Evolutionary conservation across 306 rosid genomes (phyloP), one percentile per base, ranked within the genome.

Genomic region (Aeschynomene evenia): DNA sequence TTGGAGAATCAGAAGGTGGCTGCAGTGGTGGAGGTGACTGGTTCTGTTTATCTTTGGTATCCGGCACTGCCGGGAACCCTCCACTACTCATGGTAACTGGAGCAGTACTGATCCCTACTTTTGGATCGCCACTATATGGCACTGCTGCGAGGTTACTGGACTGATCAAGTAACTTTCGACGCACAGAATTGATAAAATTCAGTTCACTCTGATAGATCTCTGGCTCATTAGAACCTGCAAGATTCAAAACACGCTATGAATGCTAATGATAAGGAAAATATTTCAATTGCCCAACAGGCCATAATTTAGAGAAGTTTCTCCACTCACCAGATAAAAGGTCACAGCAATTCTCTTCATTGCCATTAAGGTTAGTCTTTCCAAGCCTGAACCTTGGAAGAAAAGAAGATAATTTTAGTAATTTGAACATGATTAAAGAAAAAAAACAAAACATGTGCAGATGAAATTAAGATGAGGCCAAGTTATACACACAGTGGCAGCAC

Each of bases 11-110:
- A 36, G 68, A 16, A 72, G 84, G 24, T 6, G 72, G 12, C 66
- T 75, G 53, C 36, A 1, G 51, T 19, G 82, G 66, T 39, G 84
- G 15, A 21, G 81, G 78, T 11, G 82, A n/a, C 46, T 54, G 82
- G 65, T 76, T 33, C 15, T 26, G 70, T 15, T 71, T 79, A 85
- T 52, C 70, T 48, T 45, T 84, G n/a, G 48, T 65, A 19, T 71
- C 72, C 36, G 86, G 82, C 52, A 85, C 71, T 15, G 97, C 97
- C 20, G 92, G 89, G 66, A 88, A 81, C 63, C 91, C 34, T 31
- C 98, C 98, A 66, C 91, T 90, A 78, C 98, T 86, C 29, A 77
- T 54, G 19, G 83, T 73, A 48, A 46, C 76, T 42, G 95, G 86
- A 72, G 70, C 83, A 69, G 68, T 22, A 66, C 81, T 75, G 53